These are phyloP conservation scores for Aspergillus piperis DNA, from an alignment of 2,329 filamentous ascomycete genomes.

Conservation along the genomic window DNA sequence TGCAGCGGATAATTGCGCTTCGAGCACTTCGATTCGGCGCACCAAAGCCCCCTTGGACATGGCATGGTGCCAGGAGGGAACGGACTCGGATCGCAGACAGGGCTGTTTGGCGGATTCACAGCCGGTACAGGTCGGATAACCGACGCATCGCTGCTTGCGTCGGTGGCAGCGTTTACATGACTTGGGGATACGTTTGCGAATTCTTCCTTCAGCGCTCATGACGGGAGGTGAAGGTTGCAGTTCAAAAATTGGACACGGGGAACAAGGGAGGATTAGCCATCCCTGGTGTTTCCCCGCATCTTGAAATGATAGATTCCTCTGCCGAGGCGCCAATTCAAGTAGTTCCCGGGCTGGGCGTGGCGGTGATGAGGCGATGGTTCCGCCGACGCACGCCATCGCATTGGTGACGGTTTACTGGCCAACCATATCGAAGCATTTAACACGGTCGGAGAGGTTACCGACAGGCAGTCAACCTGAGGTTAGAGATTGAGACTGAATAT, in stretches of 20 bases:
- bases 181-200: conserved; percentile 26
- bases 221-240: background rate
- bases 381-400: background rate
- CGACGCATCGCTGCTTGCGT: conserved; percentile 28
- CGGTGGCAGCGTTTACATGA: conserved; percentile 28
- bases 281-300: background rate
- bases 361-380: background rate
- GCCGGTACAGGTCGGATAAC: conserved; percentile 23
- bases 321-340: background rate
- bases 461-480: no score
- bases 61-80: conserved; percentile 27
- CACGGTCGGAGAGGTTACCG: no score
- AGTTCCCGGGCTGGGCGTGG: background rate
- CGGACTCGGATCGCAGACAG: conserved; percentile 21
- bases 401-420: background rate
- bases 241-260: background rate
- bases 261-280: background rate
- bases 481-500: no score
- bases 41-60: conserved; percentile 29
- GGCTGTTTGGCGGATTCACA: conserved; percentile 23
- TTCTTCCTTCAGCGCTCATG: conserved; percentile 10
- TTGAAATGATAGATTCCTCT: background rate
- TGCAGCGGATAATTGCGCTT: conserved; percentile 19
- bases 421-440: no score
- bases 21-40: conserved; percentile 23